Conservation (phyloP, 1,284 basidiomycete genomes). For the Cryptococcus sp. region DNA sequence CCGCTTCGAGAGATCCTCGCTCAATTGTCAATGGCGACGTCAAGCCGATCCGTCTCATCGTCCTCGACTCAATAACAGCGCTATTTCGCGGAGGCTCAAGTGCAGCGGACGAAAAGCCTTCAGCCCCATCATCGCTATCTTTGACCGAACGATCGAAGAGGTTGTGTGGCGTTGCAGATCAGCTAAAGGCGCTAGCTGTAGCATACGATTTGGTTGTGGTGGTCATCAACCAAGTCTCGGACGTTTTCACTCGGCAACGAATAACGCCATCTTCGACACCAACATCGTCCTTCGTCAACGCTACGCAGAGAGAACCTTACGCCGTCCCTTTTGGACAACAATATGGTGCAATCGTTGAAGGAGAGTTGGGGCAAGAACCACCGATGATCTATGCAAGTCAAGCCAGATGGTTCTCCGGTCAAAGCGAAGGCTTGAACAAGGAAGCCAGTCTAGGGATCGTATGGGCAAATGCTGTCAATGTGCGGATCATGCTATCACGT, state of each 20-base stretch:
- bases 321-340: constrained; percentile 11
- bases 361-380: constrained; percentile 19
- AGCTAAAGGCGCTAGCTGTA: constrained; percentile 68
- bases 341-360: no score
- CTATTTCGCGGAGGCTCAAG: constrained; percentile 62
- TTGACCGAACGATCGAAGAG: constrained; percentile 69
- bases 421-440: constrained; percentile 62
- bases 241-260: constrained; percentile 59
- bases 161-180: constrained; percentile 65
- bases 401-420: constrained; percentile 68
- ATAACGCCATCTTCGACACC: constrained; percentile 7
- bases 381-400: constrained; percentile 68
- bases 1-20: neutral
- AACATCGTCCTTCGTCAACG: constrained; percentile 6
- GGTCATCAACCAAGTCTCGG: constrained; percentile 83
- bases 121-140: constrained; percentile 19
- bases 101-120: constrained; percentile 3
- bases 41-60: constrained; percentile 59
- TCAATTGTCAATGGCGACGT: neutral
- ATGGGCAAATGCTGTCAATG: constrained; percentile 88
- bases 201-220: constrained; percentile 69
- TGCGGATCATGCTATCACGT: constrained; percentile 74
- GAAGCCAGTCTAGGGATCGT: constrained; percentile 81
- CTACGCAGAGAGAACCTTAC: constrained; percentile 18
- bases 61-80: constrained; percentile 80